A percentile compares a stretch with the other conserved stretches of the same genome.
Conservation (phyloP, 1,284 basidiomycete species). For the Schizophyllum amplum region DNA sequence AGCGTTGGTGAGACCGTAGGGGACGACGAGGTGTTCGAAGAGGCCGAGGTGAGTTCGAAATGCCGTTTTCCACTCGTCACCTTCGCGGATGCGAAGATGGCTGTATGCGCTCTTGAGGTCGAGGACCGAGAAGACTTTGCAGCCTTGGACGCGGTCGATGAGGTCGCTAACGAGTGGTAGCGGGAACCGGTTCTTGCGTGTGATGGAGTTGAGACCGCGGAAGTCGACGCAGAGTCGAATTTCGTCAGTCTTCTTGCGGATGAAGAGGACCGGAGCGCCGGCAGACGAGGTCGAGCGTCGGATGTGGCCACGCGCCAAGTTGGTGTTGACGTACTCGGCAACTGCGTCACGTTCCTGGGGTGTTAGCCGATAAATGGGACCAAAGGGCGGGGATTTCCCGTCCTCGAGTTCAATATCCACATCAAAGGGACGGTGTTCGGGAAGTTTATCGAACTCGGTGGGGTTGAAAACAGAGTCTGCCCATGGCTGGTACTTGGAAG, state of each 20-base stretch:
- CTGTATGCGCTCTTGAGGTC: constrained; percentile 23
- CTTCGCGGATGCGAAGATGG: constrained; percentile 18
- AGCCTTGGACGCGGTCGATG: constrained; percentile 18
- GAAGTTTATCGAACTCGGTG: constrained; percentile 13
- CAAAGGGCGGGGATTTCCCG: constrained; percentile 22
- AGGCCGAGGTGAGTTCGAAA: constrained; percentile 24
- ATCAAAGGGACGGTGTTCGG: constrained; percentile 17
- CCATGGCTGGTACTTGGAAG: constrained; percentile 5
- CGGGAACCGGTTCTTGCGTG: constrained; percentile 20
- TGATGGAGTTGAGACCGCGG: constrained; percentile 22
- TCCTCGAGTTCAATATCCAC: constrained; percentile 24
- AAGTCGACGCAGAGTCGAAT: constrained; percentile 29
- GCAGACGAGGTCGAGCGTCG: constrained; percentile 26
- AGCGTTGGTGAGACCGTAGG: constrained; percentile 22
- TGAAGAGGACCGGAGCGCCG: constrained; percentile 29
- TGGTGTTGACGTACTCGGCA: constrained; percentile 18
- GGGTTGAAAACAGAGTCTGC: constrained; percentile 13
- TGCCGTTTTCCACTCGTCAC: constrained; percentile 25
- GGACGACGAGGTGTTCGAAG: constrained; percentile 31
- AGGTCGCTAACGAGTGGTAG: constrained; percentile 23
- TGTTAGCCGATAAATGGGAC: constrained; percentile 26
- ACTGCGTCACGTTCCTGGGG: constrained; percentile 24
- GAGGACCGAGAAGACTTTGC: constrained; percentile 21
- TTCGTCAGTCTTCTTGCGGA: constrained; percentile 29
- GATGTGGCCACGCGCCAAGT: constrained; percentile 28